These are phyloP conservation scores for Penicillium vulpinum DNA, from an alignment of 2,329 filamentous ascomycete species.

Conservation along the genomic window DNA sequence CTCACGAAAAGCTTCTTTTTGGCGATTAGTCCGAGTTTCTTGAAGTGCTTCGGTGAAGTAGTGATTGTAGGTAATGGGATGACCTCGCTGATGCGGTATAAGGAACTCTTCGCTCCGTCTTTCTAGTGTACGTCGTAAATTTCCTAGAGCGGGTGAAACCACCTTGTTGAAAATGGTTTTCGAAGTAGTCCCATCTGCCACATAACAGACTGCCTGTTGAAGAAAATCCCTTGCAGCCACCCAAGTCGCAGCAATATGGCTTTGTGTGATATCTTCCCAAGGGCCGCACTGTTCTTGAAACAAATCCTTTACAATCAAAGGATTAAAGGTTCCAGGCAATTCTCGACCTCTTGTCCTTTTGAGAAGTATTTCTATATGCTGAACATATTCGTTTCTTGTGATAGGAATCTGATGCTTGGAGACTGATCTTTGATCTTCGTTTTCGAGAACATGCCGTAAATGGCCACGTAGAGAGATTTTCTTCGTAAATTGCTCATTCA, in stretches of 20 bases:
- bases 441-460: conserved; percentile 3
- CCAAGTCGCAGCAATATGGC: conserved; percentile 43
- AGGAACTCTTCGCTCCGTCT: conserved; percentile 46
- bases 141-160: conserved; percentile 39
- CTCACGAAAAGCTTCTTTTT: conserved; percentile 10
- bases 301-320: conserved; percentile 58
- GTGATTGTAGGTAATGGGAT: conserved; percentile 41
- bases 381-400: conserved; percentile 41
- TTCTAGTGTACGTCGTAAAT: conserved; percentile 22
- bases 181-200: conserved; percentile 44
- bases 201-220: conserved; percentile 32
- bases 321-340: conserved; percentile 62
- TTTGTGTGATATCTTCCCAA: conserved; percentile 52
- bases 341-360: conserved; percentile 54
- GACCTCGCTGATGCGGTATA: conserved; percentile 41
- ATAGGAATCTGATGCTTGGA: conserved; percentile 10
- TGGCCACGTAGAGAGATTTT: conserved; percentile 14
- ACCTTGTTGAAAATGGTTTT: conserved; percentile 39
- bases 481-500: conserved; percentile 24
- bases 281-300: conserved; percentile 60
- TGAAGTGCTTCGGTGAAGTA: conserved; percentile 39
- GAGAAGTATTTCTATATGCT: conserved; percentile 44
- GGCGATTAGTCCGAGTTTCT: conserved; percentile 18
- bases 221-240: conserved; percentile 39
- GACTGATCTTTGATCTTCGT: neutral